Evolutionary conservation across 2,329 filamentous ascomycete genomes (phyloP).

Genomic region (Plenodomus tracheiphilus): DNA sequence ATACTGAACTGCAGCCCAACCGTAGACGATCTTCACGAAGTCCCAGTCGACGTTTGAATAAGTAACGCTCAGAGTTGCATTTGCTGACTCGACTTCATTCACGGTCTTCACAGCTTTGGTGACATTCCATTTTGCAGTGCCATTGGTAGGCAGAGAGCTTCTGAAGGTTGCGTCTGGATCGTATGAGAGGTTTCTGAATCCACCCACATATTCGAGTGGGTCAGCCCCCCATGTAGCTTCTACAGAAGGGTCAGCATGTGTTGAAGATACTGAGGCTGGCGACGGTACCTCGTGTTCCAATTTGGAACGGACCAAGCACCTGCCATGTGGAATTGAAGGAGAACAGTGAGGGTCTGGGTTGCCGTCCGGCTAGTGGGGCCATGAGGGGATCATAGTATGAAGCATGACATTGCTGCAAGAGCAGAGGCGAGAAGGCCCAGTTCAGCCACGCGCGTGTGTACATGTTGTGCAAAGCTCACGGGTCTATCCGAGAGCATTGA

Average conservation of each 20-base stretch:
- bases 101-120: constrained; percentile 38
- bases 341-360: constrained; percentile 18
- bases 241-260: constrained; percentile 30
- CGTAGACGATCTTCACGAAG: constrained; percentile 58
- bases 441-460: neutral
- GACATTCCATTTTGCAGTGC: constrained; percentile 54
- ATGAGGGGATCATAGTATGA: constrained; percentile 22
- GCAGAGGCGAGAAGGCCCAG: neutral
- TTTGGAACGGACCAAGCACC: constrained; percentile 60
- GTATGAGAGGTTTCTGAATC: constrained; percentile 54
- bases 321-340: constrained; percentile 51
- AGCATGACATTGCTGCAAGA: constrained; percentile 15
- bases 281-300: constrained; percentile 63
- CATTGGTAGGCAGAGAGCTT: constrained; percentile 57
- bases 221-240: constrained; percentile 64
- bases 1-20: constrained; percentile 62
- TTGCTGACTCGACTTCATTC: constrained; percentile 31
- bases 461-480: neutral
- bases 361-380: constrained; percentile 9
- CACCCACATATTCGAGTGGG: constrained; percentile 58
- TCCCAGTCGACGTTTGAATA: constrained; percentile 59
- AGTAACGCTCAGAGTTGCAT: constrained; percentile 48
- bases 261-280: constrained; percentile 12
- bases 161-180: constrained; percentile 49
- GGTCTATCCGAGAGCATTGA: too few species aligned